Percentiles rank a stretch among this genome's conserved stretches.
Evolutionary conservation across 768 basidiomycete genomes (phyloP).

Genomic region (Suillus subluteus): DNA sequence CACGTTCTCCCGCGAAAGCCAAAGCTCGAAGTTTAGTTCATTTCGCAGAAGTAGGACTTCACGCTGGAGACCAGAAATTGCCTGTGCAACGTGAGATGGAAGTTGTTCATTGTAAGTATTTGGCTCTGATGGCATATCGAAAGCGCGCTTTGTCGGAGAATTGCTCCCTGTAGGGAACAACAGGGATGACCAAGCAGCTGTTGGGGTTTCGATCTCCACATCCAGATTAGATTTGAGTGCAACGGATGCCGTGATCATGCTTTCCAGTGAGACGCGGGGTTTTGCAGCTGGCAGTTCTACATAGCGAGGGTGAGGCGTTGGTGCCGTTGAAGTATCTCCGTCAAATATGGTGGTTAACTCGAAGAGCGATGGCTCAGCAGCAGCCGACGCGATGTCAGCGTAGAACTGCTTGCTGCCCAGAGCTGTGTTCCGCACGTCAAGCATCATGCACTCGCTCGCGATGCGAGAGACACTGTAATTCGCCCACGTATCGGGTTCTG

Average conservation of each 20-base stretch:
- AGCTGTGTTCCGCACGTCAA: constrained; percentile 61
- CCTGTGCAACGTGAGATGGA: constrained; percentile 58
- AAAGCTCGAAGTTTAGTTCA: constrained; percentile 85
- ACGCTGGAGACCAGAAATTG: constrained; percentile 72
- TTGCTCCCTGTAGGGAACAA: constrained; percentile 43
- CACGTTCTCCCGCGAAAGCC: constrained; percentile 80
- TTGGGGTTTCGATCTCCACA: constrained; percentile 58
- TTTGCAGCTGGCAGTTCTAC: constrained; percentile 37
- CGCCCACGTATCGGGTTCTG: constrained; percentile 67
- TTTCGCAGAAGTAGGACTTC: constrained; percentile 76
- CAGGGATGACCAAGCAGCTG: constrained; percentile 53
- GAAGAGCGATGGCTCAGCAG: constrained; percentile 11
- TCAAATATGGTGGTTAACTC: constrained; percentile 16
- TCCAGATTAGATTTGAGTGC: constrained; percentile 73
- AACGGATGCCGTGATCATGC: constrained; percentile 74
- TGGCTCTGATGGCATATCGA: constrained; percentile 25
- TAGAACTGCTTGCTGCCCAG: constrained; percentile 43
- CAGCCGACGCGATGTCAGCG: constrained; percentile 9
- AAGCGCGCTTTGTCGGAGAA: constrained; percentile 28
- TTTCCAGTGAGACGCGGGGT: constrained; percentile 62
- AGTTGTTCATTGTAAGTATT: constrained; percentile 26
- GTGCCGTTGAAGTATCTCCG: constrained; percentile 26
- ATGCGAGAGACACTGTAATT: constrained; percentile 64
- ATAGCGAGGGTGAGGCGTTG: constrained; percentile 38
- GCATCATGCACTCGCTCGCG: constrained; percentile 68